These are phyloP conservation scores for Kazachstania viticola DNA, from an alignment of 805 yeast genomes.

Conservation along the genomic window DNA sequence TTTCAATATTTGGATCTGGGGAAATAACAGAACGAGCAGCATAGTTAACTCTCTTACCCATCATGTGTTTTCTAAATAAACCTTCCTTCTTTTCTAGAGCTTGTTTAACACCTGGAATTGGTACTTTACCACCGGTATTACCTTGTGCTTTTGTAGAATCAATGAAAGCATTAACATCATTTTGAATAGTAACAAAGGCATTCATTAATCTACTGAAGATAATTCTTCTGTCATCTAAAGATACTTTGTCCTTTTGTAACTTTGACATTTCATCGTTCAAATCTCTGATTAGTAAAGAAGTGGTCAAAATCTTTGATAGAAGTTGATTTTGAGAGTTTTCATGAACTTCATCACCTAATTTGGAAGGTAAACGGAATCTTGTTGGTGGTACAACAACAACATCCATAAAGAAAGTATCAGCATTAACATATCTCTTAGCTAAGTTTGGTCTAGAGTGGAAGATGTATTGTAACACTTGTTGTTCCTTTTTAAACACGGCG, in stretches of 20 bases:
- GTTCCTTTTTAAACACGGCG: conserved; percentile 66
- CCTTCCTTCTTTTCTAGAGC: conserved; percentile 98
- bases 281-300: conserved; percentile 75
- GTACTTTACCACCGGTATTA: conserved; percentile 48
- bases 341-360: conserved; percentile 91
- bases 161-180: conserved; percentile 86
- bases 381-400: conserved; percentile 92
- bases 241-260: conserved; percentile 44
- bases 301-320: conserved; percentile 65
- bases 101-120: conserved; percentile 94
- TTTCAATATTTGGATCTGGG: conserved; percentile 96
- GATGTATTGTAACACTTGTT: conserved; percentile 49
- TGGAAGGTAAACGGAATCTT: conserved; percentile 91
- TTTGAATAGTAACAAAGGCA: conserved; percentile 87
- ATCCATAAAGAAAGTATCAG: conserved; percentile 85
- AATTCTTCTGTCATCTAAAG: conserved; percentile 61
- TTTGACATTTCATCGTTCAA: conserved; percentile 72
- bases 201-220: conserved; percentile 88
- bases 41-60: conserved; percentile 99
- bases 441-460: conserved; percentile 72
- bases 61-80: conserved; percentile 95
- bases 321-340: conserved; percentile 90
- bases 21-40: conserved; percentile 99
- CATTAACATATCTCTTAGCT: conserved; percentile 33
- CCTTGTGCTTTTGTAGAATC: conserved; percentile 86